A percentile compares a stretch with the other conserved stretches of the same genome.
Conservation (phyloP, 2,329 filamentous ascomycete genomes). For the Trichoderma breve region DNA sequence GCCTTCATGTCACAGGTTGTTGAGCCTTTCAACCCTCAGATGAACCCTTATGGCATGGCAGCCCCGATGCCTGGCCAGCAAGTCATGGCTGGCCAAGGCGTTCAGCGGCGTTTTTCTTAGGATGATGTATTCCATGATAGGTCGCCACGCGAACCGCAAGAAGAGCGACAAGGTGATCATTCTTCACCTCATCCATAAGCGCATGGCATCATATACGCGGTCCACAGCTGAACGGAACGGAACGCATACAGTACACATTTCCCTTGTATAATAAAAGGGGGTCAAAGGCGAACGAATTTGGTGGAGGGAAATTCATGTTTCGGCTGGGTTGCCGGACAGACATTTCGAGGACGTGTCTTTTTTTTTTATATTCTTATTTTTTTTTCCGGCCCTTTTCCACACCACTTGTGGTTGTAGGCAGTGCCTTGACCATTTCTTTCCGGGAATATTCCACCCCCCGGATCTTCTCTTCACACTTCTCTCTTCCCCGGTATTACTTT, state of each 20-base stretch:
- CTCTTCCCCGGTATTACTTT: slow-evolving; percentile 24
- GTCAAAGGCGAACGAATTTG: neutral
- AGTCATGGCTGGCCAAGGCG: slow-evolving; percentile 55
- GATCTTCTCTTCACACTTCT: slow-evolving; percentile 10
- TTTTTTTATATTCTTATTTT: neutral
- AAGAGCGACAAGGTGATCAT: neutral
- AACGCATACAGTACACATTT: neutral
- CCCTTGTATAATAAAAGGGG: neutral
- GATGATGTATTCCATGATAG: neutral
- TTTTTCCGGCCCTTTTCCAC: slow-evolving; percentile 6
- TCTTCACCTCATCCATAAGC: neutral
- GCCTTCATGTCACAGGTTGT: slow-evolving; percentile 56
- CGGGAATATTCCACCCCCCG: slow-evolving; percentile 1
- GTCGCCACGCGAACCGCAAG: neutral
- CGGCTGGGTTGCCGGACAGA: neutral
- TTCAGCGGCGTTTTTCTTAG: slow-evolving; percentile 59
- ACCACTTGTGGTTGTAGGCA: slow-evolving; percentile 9
- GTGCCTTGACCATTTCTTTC: slow-evolving; percentile 13
- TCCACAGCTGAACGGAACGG: neutral
- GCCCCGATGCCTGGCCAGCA: slow-evolving; percentile 51
- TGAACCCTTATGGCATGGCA: slow-evolving; percentile 60
- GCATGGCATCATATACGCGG: neutral
- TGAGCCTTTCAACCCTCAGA: slow-evolving; percentile 54
- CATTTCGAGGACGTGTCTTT: neutral
- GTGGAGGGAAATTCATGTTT: neutral